Conservation (phyloP, 2,329 filamentous ascomycete genomes). For the Nectriaceae sp. region DNA sequence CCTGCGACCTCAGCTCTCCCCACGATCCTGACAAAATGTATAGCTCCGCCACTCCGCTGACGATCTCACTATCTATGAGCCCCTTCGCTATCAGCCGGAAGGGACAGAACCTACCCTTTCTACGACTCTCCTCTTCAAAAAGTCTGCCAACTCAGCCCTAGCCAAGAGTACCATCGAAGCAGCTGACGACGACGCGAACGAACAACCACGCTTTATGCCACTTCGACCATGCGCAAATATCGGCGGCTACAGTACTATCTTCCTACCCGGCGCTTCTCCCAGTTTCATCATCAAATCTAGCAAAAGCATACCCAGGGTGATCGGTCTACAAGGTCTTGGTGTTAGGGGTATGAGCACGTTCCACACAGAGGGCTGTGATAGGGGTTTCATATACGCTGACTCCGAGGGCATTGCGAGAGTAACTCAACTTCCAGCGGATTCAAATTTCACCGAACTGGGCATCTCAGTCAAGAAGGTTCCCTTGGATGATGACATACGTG, state of each 20-base stretch:
- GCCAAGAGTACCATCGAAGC: constrained; percentile 57
- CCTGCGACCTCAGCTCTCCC: no score
- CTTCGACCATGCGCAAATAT: constrained; percentile 64
- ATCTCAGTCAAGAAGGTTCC: constrained; percentile 74
- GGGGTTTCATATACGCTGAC: constrained; percentile 83
- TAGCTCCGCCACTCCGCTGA: constrained; percentile 78
- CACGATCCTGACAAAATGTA: background rate
- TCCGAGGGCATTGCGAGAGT: constrained; percentile 71
- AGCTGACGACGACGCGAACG: constrained; percentile 52
- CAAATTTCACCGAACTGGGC: constrained; percentile 72
- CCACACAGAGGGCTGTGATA: constrained; percentile 74
- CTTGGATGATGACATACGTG: constrained; percentile 69
- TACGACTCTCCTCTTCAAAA: constrained; percentile 71
- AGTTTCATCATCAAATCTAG: constrained; percentile 82
- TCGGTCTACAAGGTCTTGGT: constrained; percentile 69
- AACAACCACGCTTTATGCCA: constrained; percentile 50
- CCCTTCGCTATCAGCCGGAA: constrained; percentile 57
- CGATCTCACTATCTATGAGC: constrained; percentile 86
- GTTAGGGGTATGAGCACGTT: constrained; percentile 75
- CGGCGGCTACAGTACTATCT: constrained; percentile 79
- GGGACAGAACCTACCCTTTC: constrained; percentile 45
- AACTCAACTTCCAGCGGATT: constrained; percentile 67
- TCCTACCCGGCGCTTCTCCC: constrained; percentile 78
- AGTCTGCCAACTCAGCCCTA: constrained; percentile 68
- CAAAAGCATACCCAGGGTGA: constrained; percentile 72